These are phyloP conservation scores for Coemansia sp. DNA, from an alignment of 192 early-diverging fungal genomes.

Conservation along the genomic window DNA sequence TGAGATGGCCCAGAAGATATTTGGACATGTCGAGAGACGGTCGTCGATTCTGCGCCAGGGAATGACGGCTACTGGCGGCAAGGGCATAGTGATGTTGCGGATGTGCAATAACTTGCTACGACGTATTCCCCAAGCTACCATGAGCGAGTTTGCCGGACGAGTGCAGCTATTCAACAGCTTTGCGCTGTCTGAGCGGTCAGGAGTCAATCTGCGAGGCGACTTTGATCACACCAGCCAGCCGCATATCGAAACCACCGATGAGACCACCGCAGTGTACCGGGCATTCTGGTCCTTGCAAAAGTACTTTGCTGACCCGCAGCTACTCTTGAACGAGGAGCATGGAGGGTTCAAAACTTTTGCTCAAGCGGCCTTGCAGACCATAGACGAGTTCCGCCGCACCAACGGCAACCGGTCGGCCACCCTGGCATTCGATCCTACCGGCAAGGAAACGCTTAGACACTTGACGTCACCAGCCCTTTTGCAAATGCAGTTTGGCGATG, in stretches of 20 bases:
- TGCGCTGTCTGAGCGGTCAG: conserved; percentile 83
- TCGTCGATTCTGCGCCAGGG: conserved; percentile 43
- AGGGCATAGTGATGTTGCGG: conserved; percentile 77
- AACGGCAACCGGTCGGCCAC: conserved; percentile 7
- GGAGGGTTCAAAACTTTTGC: conserved; percentile 13
- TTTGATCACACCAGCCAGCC: conserved; percentile 73
- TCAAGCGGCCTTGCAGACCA: conserved; percentile 14
- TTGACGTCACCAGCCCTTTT: conserved; percentile 40
- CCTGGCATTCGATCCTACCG: conserved; percentile 20
- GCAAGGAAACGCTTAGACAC: conserved; percentile 21
- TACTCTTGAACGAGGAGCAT: conserved; percentile 32
- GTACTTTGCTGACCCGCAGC: conserved; percentile 69
- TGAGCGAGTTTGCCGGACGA: conserved; percentile 81
- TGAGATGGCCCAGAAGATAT: conserved; percentile 11
- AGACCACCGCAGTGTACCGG: conserved; percentile 54
- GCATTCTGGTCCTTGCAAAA: conserved; percentile 78
- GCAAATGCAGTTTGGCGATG: conserved; percentile 68
- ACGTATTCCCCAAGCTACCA: conserved; percentile 78
- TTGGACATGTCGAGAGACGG: conserved; percentile 45
- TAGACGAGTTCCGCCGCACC: conserved; percentile 46
- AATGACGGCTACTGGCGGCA: conserved; percentile 75
- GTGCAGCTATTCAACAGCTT: conserved; percentile 84
- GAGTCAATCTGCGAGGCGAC: conserved; percentile 86
- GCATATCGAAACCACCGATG: conserved; percentile 3
- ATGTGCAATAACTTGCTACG: conserved; percentile 88